phyloP scores from a whole-genome alignment of 2,329 filamentous ascomycete species.

The Bipolaris bicolor region DNA sequence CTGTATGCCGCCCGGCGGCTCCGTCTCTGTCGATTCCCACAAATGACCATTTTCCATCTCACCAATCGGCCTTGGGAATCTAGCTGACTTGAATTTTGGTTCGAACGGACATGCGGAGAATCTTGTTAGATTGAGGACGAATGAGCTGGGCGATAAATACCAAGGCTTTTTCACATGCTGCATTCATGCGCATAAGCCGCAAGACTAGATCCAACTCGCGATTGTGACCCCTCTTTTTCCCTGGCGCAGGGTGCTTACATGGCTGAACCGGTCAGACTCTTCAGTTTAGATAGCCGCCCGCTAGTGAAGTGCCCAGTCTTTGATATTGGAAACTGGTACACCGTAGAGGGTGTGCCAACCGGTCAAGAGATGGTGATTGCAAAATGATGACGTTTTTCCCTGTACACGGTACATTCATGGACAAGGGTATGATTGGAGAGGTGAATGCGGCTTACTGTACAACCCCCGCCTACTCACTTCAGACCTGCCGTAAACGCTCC shows the following conservation, averaged over 20 bases:
- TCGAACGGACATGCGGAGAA: not conserved
- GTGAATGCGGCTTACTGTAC: not conserved
- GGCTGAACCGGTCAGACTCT: not conserved
- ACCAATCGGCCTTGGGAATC: too few relatives aligned
- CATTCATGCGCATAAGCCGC: not conserved
- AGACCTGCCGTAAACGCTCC: not conserved
- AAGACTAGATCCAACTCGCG: not conserved
- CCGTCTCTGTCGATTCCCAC: too few relatives aligned
- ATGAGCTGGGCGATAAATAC: not conserved
- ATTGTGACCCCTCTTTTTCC: not conserved
- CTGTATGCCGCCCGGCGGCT: too few relatives aligned
- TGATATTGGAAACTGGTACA: not conserved
- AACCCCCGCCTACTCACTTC: not conserved
- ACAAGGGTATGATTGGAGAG: not conserved
- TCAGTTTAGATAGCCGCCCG: not conserved
- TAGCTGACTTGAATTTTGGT: too few relatives aligned
- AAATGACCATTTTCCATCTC: too few relatives aligned
- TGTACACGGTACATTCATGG: not conserved
- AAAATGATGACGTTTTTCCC: not conserved
- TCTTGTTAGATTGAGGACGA: not conserved
- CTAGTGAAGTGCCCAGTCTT: not conserved
- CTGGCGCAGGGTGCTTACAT: not conserved
- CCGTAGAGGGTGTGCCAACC: not conserved
- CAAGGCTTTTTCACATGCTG: not conserved
- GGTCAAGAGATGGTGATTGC: not conserved